Conservation (phyloP, 305 asterid genomes). For the Fraxinus velutina region DNA sequence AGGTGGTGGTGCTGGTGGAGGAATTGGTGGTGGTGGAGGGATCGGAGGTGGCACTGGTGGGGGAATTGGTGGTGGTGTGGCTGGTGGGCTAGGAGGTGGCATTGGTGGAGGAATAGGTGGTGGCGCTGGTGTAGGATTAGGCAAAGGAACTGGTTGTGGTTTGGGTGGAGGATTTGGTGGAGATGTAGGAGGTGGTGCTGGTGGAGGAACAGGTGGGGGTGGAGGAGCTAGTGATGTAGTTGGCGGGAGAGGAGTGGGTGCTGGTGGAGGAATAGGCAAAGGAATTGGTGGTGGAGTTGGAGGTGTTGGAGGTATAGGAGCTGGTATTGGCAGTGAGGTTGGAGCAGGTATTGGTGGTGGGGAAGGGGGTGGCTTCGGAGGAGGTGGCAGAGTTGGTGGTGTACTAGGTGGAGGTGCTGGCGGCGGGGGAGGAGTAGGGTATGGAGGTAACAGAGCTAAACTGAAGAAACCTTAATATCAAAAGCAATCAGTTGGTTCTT, state of each 20-base stretch:
- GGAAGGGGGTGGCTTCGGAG: neutral
- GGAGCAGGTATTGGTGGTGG: constrained; percentile 20
- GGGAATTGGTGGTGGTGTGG: constrained; percentile 19
- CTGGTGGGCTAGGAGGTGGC: constrained; percentile 1
- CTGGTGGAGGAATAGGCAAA: neutral
- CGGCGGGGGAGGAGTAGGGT: constrained; percentile 24
- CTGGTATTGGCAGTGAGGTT: constrained; percentile 9
- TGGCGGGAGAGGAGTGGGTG: too few species aligned
- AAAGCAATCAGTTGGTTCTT: neutral
- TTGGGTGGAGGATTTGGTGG: constrained; percentile 12
- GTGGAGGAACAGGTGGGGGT: neutral
- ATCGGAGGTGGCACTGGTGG: neutral
- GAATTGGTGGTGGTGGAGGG: constrained; percentile 3
- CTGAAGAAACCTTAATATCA: constrained; percentile 3
- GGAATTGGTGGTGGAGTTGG: constrained; percentile 25
- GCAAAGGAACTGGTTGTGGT: constrained; percentile 1
- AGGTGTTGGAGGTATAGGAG: neutral
- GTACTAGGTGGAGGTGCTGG: constrained; percentile 17
- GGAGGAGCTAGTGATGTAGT: too few species aligned
- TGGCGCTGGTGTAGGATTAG: constrained; percentile 18
- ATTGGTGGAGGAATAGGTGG: neutral
- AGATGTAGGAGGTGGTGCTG: neutral
- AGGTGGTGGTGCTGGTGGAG: constrained; percentile 19
- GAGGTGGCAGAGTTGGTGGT: neutral
- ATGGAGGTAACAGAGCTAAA: neutral